phyloP scores from a whole-genome alignment of 2,329 filamentous ascomycete species.

The Exophiala calicioides region DNA sequence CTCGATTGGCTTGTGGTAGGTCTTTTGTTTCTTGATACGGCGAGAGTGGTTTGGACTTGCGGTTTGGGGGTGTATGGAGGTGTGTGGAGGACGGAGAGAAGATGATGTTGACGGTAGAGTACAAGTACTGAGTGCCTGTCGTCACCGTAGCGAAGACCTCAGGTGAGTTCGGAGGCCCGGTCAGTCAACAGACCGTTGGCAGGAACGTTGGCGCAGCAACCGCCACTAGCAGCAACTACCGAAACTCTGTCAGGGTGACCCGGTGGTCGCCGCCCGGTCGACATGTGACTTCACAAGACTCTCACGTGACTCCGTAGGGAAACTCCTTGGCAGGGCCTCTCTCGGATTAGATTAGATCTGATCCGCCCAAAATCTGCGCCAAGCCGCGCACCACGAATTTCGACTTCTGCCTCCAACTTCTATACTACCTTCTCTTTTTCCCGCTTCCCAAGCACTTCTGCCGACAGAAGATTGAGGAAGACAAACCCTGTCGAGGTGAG shows the following conservation, averaged over 20 bases:
- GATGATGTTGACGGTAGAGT: conserved; percentile 14
- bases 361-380: background rate
- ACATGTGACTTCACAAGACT: conserved; percentile 1
- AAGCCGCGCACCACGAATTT: background rate
- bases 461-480: conserved; percentile 59
- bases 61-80: conserved; percentile 5
- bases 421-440: conserved; percentile 6
- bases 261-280: too few relatives aligned
- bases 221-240: background rate
- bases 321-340: conserved; percentile 2
- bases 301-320: background rate
- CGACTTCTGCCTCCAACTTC: background rate
- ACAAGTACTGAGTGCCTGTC: conserved; percentile 11
- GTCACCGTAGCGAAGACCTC: conserved; percentile 1
- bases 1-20: conserved; percentile 23
- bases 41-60: conserved; percentile 4
- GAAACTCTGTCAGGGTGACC: too few relatives aligned
- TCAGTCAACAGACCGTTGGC: conserved; percentile 1
- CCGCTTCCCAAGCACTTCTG: conserved; percentile 17
- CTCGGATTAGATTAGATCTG: background rate
- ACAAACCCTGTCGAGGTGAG: conserved; percentile 61
- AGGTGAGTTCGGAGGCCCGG: conserved; percentile 2
- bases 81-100: conserved; percentile 14
- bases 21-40: conserved; percentile 12
- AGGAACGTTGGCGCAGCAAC: background rate